Conservation (phyloP, 768 basidiomycete species). For the Rhizopogon sp. region DNA sequence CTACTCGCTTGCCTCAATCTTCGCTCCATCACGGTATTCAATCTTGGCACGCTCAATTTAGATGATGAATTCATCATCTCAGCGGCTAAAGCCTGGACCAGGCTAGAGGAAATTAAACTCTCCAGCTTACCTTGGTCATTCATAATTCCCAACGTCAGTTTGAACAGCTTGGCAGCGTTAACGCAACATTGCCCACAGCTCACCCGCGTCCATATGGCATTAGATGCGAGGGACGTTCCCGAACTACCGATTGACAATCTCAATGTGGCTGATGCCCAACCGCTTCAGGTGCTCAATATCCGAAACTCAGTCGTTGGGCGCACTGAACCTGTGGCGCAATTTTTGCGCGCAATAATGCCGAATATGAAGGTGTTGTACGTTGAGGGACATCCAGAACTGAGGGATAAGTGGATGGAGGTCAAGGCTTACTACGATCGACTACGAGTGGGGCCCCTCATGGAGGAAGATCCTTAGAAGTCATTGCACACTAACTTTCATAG, state of each 20-base stretch:
- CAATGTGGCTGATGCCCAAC: not conserved
- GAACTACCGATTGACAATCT: not conserved
- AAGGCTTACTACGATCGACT: not conserved
- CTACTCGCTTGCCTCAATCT: constrained; percentile 17
- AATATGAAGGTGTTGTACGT: constrained; percentile 19
- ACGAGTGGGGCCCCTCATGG: not conserved
- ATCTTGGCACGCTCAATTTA: constrained; percentile 22
- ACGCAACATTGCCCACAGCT: constrained; percentile 13
- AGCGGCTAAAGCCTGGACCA: constrained; percentile 22
- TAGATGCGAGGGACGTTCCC: constrained; percentile 16
- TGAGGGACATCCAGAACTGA: constrained; percentile 22
- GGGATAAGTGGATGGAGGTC: constrained; percentile 21
- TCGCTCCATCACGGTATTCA: constrained; percentile 16
- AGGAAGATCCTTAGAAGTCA: not conserved
- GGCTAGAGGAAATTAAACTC: constrained; percentile 20
- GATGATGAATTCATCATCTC: constrained; percentile 21
- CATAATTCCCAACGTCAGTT: constrained; percentile 2
- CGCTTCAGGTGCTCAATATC: constrained; percentile 21
- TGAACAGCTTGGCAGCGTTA: constrained; percentile 18
- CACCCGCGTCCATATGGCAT: constrained; percentile 15
- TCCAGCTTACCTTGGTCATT: constrained; percentile 22
- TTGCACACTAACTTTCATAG: not conserved
- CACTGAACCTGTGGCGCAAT: constrained; percentile 20
- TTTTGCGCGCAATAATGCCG: constrained; percentile 18
- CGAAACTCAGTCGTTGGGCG: constrained; percentile 22